Evolutionary conservation across 2,329 filamentous ascomycete genomes (phyloP).

Genomic region (Fusarium domesticum): DNA sequence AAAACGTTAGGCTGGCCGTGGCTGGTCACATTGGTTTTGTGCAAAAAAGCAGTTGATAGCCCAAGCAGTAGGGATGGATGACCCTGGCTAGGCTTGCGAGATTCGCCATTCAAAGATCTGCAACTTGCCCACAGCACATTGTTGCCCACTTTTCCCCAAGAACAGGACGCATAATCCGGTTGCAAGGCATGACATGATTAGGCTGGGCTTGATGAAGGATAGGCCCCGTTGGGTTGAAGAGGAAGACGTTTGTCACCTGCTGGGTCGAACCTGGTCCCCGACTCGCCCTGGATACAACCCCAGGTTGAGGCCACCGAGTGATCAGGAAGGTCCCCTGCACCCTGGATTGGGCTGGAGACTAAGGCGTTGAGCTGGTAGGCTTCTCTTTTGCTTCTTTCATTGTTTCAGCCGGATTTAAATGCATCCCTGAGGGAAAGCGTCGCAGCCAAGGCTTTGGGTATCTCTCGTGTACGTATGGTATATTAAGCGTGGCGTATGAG

Average conservation of each 20-base stretch:
- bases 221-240: slow-evolving; percentile 6
- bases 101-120: too few species aligned
- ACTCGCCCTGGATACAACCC: slow-evolving; percentile 7
- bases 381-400: too few species aligned
- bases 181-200: too few species aligned
- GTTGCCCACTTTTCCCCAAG: too few species aligned
- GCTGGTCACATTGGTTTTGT: too few species aligned
- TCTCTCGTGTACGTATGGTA: slow-evolving; percentile 20
- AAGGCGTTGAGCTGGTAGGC: too few species aligned
- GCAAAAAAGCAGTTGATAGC: slow-evolving; percentile 39
- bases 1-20: too few species aligned
- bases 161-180: too few species aligned
- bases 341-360: slow-evolving; percentile 8
- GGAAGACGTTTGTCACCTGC: slow-evolving; percentile 10
- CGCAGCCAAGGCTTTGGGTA: slow-evolving; percentile 12
- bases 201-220: too few species aligned
- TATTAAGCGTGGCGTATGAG: slow-evolving; percentile 28
- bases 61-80: slow-evolving; percentile 28
- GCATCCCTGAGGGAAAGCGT: slow-evolving; percentile 29
- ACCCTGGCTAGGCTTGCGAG: slow-evolving; percentile 21
- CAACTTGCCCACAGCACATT: too few species aligned
- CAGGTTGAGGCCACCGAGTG: slow-evolving; percentile 12
- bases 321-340: slow-evolving; percentile 11
- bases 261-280: slow-evolving; percentile 16
- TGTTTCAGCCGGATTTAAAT: slow-evolving; percentile 13